Percentiles rank a stretch among this genome's conserved stretches.
Conservation (phyloP, 345 rosid species). For the Erysimum cheiranthoides region DNA sequence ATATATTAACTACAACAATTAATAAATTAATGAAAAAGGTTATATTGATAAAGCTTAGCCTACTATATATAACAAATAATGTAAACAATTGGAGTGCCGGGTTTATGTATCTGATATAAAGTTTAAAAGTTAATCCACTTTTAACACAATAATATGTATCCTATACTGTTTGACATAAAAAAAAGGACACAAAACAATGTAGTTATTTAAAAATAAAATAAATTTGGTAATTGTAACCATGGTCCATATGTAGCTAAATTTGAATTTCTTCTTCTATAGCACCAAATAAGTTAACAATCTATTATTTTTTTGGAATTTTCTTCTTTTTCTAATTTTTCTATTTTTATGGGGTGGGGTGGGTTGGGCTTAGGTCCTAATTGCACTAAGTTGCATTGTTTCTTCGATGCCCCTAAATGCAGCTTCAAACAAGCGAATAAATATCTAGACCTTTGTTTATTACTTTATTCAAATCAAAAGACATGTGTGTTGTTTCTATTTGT, state of each 20-base stretch:
- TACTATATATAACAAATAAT: neutral
- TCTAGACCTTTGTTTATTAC: slow-evolving; percentile 29
- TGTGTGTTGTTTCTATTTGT: slow-evolving; percentile 39
- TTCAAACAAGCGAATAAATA: slow-evolving; percentile 34
- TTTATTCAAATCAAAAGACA: slow-evolving; percentile 37
- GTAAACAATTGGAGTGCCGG: slow-evolving; percentile 13
- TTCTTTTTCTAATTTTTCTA: neutral
- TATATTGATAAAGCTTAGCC: slow-evolving; percentile 28
- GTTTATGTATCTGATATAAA: slow-evolving; percentile 6
- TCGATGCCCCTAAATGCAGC: slow-evolving; percentile 11
- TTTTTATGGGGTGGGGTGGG: neutral
- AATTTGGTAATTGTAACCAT: neutral
- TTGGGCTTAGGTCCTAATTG: slow-evolving; percentile 25
- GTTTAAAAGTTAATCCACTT: slow-evolving; percentile 23
- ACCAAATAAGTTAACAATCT: neutral
- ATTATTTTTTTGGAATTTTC: neutral
- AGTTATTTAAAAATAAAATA: neutral
- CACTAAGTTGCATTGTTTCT: slow-evolving; percentile 30
- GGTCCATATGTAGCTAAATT: neutral
- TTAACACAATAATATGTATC: slow-evolving; percentile 14
- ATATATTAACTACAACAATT: slow-evolving; percentile 3
- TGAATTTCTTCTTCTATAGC: neutral
- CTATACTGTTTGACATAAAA: neutral
- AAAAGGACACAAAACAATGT: neutral
- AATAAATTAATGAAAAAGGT: neutral